phyloP scores from a whole-genome alignment of 176 grass and related monocot species.

The Areca catechu region DNA sequence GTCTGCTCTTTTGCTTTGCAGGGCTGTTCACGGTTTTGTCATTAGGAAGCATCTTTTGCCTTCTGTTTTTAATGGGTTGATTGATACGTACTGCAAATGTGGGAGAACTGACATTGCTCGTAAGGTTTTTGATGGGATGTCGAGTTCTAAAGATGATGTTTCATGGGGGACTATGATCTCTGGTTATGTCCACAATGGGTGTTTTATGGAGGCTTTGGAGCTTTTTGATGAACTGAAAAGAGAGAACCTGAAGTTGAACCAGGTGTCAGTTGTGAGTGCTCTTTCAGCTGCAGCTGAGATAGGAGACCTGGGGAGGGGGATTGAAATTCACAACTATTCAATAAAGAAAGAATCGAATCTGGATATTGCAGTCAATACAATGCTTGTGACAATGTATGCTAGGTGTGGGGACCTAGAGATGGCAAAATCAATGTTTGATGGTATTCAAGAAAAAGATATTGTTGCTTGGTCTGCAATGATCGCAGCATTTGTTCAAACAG shows the following conservation, averaged over 20 bases:
- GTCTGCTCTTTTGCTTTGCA: constrained; percentile 30
- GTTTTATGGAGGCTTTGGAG: constrained; percentile 38
- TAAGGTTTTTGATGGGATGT: constrained; percentile 50
- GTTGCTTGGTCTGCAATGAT: constrained; percentile 88
- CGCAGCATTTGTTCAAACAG: constrained; percentile 65
- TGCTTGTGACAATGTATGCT: constrained; percentile 57
- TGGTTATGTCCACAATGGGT: constrained; percentile 48
- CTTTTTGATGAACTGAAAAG: constrained; percentile 43
- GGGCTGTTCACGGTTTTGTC: constrained; percentile 40
- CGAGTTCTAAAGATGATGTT: constrained; percentile 37
- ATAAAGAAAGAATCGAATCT: constrained; percentile 36
- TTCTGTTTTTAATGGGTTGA: constrained; percentile 43
- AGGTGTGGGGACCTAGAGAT: constrained; percentile 58
- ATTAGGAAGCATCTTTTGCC: constrained; percentile 31
- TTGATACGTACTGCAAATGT: constrained; percentile 60
- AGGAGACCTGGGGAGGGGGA: constrained; percentile 34
- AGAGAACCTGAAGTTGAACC: constrained; percentile 31
- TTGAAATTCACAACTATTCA: constrained; percentile 34
- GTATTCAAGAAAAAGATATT: constrained; percentile 56
- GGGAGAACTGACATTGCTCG: constrained; percentile 26
- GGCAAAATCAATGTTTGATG: constrained; percentile 57
- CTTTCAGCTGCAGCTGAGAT: constrained; percentile 58
- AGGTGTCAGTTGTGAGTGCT: constrained; percentile 47
- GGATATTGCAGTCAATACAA: constrained; percentile 46
- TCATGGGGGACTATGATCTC: constrained; percentile 70